Base-by-base conservation (phyloP, 2,329 filamentous ascomycete species). In the Gliomastix tumulicola region DNA sequence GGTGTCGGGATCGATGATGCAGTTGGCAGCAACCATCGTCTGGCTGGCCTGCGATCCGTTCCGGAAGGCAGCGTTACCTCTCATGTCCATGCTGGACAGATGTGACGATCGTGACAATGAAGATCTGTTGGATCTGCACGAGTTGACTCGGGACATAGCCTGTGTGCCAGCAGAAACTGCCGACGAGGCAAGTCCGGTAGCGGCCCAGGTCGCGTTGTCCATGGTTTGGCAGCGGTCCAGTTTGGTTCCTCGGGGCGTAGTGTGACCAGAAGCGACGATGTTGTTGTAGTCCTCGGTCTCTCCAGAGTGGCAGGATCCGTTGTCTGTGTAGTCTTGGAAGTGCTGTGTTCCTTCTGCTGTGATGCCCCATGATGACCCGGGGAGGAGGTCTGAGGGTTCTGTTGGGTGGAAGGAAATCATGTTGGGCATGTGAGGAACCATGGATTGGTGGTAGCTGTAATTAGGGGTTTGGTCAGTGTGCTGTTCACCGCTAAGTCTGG, bases 331-430 rank as follows among this genome's bases (percentile, higher is more conserved):
- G 46, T 69, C 66, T 56, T 63, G 65, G 56, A 75, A 73, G 69
- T 71, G 74, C 68, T 76, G 74, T 72, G 69, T 51, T 53, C 71
- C 71, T 69, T 78, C 74, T 65, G 62, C 62, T 65, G 70, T 60
- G 54, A 67, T 54, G 49, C 68, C 72, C 74, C 74, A 78, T 53
- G 69, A 62, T 55, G 70, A 65, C 63, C 69, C 65, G 49, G 57
- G 57, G 42, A 74, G 63, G 56, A 72, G 66, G 66, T 74, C 72
- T 56, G 69, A 62, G 65, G 71, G 69, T 71, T 69, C 73, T 69
- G 71, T 71, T 55, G 75, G 71, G 68, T 68, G 67, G 60, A 70
- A 74, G 62, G 71, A 65, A 69, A 74, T 74, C 56, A 74, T 66
- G 57, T 68, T 68, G 47, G 60, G 60, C 39, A 67, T 53, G 58